Evolutionary conservation across 2,329 filamentous ascomycete species (phyloP).

Genomic region (Claviceps citrina): DNA sequence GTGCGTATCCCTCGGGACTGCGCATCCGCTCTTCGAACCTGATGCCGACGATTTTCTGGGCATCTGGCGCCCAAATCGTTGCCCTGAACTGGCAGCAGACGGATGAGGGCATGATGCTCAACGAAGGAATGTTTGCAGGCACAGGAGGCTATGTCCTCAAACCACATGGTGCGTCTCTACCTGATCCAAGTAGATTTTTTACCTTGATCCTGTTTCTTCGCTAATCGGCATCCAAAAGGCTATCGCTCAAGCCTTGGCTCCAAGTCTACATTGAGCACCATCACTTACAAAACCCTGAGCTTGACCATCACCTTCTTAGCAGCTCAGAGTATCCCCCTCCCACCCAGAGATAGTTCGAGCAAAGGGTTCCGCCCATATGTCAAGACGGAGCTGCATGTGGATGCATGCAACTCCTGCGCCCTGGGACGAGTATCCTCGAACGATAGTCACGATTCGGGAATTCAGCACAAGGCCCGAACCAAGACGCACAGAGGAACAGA

Average conservation of each 20-base stretch:
- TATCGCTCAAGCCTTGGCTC: slow-evolving; percentile 16
- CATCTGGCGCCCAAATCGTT: slow-evolving; percentile 77
- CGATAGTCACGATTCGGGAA: slow-evolving; percentile 23
- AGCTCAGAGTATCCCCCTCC: slow-evolving; percentile 60
- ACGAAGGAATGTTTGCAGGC: slow-evolving; percentile 78
- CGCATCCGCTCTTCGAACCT: slow-evolving; percentile 75
- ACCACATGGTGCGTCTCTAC: slow-evolving; percentile 40
- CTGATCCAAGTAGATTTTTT: neutral
- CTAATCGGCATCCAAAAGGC: slow-evolving; percentile 8
- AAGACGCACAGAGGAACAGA: slow-evolving; percentile 41
- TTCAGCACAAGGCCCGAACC: slow-evolving; percentile 43
- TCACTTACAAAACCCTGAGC: slow-evolving; percentile 44
- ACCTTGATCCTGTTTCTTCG: neutral
- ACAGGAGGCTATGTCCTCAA: slow-evolving; percentile 79
- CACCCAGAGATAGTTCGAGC: slow-evolving; percentile 30
- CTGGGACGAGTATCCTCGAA: slow-evolving; percentile 22
- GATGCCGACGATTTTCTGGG: slow-evolving; percentile 74
- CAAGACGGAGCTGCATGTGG: slow-evolving; percentile 71
- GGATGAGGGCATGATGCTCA: slow-evolving; percentile 91
- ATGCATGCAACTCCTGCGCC: slow-evolving; percentile 38
- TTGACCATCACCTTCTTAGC: slow-evolving; percentile 61
- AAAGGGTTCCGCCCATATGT: slow-evolving; percentile 62
- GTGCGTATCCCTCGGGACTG: slow-evolving; percentile 72
- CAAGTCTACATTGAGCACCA: slow-evolving; percentile 13
- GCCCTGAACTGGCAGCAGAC: slow-evolving; percentile 88